Evolutionary conservation across 1,284 basidiomycete species (phyloP).

Genomic region (Tilletia indica): DNA sequence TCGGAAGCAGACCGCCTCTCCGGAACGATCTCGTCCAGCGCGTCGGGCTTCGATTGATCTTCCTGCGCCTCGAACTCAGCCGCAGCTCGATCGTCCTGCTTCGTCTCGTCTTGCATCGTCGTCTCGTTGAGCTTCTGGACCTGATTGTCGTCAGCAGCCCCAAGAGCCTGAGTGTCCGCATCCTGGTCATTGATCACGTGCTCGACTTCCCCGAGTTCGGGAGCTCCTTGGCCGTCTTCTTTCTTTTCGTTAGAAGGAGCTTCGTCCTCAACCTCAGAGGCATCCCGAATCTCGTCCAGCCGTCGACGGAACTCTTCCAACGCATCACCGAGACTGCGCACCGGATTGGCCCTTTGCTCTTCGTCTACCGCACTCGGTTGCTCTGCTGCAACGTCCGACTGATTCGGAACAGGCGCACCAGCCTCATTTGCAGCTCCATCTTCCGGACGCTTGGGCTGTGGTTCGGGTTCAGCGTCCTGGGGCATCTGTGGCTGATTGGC

Average conservation of each 20-base stretch:
- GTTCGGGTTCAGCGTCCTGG: constrained; percentile 21
- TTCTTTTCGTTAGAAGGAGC: constrained; percentile 56
- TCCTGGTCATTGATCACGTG: constrained; percentile 72
- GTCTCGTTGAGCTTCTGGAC: constrained; percentile 67
- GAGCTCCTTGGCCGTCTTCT: constrained; percentile 59
- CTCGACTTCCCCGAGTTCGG: constrained; percentile 64
- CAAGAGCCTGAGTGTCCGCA: constrained; percentile 83
- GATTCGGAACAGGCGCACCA: constrained; percentile 21
- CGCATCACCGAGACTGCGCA: constrained; percentile 81
- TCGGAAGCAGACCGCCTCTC: not conserved
- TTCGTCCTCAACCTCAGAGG: constrained; percentile 49
- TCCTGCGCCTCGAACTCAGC: not conserved
- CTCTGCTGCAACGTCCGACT: constrained; percentile 16
- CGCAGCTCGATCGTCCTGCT: not conserved
- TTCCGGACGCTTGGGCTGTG: constrained; percentile 31
- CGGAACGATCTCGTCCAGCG: not conserved
- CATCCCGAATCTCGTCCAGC: constrained; percentile 77
- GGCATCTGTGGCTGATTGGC: constrained; percentile 6
- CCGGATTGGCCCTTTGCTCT: constrained; percentile 61
- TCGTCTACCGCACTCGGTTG: constrained; percentile 26
- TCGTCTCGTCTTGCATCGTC: constrained; percentile 29
- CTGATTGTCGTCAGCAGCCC: constrained; percentile 68
- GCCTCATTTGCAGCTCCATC: constrained; percentile 24
- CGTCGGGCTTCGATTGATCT: not conserved
- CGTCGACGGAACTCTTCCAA: constrained; percentile 78